A percentile compares a stretch with the other conserved stretches of the same genome.
phyloP scores from a whole-genome alignment of 2,329 filamentous ascomycete species.

The Fusarium stilboides region DNA sequence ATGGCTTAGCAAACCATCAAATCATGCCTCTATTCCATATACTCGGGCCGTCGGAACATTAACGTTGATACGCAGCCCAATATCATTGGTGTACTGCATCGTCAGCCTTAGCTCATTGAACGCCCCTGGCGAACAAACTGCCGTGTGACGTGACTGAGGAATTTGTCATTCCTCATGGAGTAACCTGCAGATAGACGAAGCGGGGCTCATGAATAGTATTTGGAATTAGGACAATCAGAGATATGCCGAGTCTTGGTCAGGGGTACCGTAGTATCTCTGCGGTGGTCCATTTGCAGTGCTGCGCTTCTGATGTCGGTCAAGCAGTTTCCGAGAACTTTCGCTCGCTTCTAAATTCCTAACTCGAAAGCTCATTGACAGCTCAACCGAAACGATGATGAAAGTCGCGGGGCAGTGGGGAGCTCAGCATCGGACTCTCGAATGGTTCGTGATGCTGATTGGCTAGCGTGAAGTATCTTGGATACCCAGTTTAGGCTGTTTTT shows the following conservation, averaged over 20 bases:
- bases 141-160: slow-evolving; percentile 40
- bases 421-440: slow-evolving; percentile 3
- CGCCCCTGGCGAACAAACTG: slow-evolving; percentile 20
- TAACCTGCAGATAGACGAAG: slow-evolving; percentile 33
- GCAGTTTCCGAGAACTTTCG: background rate
- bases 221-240: slow-evolving; percentile 36
- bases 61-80: background rate
- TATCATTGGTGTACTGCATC: slow-evolving; percentile 27
- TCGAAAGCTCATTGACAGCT: slow-evolving; percentile 24
- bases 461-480: slow-evolving; percentile 4
- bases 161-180: slow-evolving; percentile 36
- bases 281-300: background rate
- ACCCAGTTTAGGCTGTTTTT: slow-evolving; percentile 31
- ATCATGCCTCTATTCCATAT: slow-evolving; percentile 9
- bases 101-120: slow-evolving; percentile 46
- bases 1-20: slow-evolving; percentile 12
- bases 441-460: slow-evolving; percentile 33
- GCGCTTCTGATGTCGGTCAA: background rate
- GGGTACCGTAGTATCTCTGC: background rate
- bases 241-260: slow-evolving; percentile 5
- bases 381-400: slow-evolving; percentile 23
- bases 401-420: slow-evolving; percentile 43
- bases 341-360: background rate
- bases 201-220: slow-evolving; percentile 34
- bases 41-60: slow-evolving; percentile 25